Base-by-base conservation (phyloP, 805 yeast species). In the Cyberlindnera mississippiensis region DNA sequence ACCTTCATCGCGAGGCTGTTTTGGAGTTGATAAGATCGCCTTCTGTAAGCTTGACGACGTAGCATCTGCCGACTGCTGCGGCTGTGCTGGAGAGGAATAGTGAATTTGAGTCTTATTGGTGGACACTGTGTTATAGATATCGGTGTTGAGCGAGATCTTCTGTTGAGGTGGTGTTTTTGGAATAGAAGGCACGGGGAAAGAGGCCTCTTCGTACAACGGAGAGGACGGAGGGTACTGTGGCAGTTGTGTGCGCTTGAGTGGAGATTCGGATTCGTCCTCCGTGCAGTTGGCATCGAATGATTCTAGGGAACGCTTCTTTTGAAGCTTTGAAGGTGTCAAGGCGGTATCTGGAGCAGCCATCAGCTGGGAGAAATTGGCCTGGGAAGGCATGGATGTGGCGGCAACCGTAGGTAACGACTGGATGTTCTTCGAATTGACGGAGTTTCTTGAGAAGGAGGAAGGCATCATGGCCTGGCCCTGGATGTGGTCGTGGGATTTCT, bases 1-100 rank as follows among this genome's bases (percentile, higher is more conserved):
- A 12, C 95, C 96, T 61, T 85, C 93, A 37, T 68, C 71, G 17
- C 54, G 49, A 2, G 46, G 41, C 13, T 37, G 43, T 22, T 56
- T 56, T 12, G 61, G 61, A 1, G 60, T 57, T 2, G 60, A 52
- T 3, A 47, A 39, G 20, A 37, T 33, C 12, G 41, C 38, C 19
- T 37, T 46, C 33, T 49, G 40, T 6, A 50, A 32, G 6, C 41
- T 20, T 17, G 41, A 20, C 17, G 26, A 35, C 4, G 44, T 11
- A 13, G 24, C 4, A 6, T 31, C 30, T 3, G 33, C 22, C 18
- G 26, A 12, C 33, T 20, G 33, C 26, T 28, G 33, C n/a, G 41
- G 41, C 19, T 45, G 55, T 4, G 57, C 49, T 1, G 57, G 52
- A 1, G 60, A 50, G 13, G 48, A 48, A 14, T 35, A 29, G 36